Conservation (phyloP, 2,329 filamentous ascomycete genomes). For the Microcyclospora tardicrescens region DNA sequence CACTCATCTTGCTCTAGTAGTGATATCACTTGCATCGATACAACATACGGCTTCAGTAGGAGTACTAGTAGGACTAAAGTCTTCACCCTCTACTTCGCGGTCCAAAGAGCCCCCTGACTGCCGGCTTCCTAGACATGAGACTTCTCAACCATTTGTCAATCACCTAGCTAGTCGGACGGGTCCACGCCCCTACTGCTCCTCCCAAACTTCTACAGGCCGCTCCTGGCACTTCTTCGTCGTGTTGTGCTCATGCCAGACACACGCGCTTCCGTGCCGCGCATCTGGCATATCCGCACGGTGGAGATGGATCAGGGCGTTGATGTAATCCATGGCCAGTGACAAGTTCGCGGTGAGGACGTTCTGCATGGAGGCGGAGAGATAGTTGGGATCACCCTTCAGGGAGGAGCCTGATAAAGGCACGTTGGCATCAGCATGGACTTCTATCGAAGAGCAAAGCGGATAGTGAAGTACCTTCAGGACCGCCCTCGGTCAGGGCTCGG, state of each 20-base stretch:
- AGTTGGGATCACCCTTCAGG: constrained; percentile 5
- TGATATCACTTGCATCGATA: no score
- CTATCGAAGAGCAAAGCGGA: constrained; percentile 7
- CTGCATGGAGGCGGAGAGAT: constrained; percentile 16
- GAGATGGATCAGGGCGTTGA: constrained; percentile 15
- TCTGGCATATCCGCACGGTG: constrained; percentile 10
- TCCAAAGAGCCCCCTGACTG: no score
- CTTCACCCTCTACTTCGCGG: no score
- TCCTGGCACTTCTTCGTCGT: constrained; percentile 4
- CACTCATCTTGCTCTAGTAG: no score
- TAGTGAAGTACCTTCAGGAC: not conserved
- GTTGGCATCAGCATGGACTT: not conserved
- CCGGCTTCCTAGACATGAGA: no score
- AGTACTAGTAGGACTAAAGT: no score
- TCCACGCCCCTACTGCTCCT: constrained; percentile 2
- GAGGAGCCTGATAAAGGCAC: not conserved
- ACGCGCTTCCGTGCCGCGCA: constrained; percentile 17
- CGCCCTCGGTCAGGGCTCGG: constrained; percentile 9
- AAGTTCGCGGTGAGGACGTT: constrained; percentile 13
- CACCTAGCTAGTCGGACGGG: not conserved
- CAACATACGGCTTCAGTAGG: no score
- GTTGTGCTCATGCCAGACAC: constrained; percentile 20
- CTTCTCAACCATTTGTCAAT: no score
- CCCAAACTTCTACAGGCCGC: constrained; percentile 9
- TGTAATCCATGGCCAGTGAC: constrained; percentile 19